Evolutionary conservation across 371 early-diverging fungal genomes (phyloP).

Genomic region (Choanephora cucurbitarum): DNA sequence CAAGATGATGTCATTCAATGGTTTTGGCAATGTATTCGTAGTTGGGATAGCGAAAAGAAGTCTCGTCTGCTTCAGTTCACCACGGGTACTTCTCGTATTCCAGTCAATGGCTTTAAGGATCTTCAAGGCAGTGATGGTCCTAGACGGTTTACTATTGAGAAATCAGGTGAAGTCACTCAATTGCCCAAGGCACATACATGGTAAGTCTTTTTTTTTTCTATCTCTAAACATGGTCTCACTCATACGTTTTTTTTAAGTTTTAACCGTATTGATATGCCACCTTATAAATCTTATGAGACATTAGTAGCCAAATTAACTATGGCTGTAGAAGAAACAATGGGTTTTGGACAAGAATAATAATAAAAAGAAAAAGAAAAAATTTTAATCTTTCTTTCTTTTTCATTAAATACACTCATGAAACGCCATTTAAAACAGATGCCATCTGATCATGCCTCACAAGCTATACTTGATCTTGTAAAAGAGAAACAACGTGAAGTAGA

Average conservation of each 20-base stretch:
- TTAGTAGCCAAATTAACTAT: slow-evolving; percentile 83
- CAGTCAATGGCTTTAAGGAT: slow-evolving; percentile 98
- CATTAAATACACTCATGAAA: no score
- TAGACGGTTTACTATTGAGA: slow-evolving; percentile 95
- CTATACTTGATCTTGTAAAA: slow-evolving; percentile 3
- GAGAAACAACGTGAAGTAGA: slow-evolving; percentile 7
- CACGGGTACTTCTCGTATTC: slow-evolving; percentile 98
- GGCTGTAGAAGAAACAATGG: slow-evolving; percentile 94
- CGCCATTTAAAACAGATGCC: background rate
- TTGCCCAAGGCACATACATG: slow-evolving; percentile 97
- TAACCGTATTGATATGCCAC: slow-evolving; percentile 96
- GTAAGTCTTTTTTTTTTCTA: slow-evolving; percentile 42
- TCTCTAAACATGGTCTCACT: no score
- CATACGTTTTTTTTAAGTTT: slow-evolving; percentile 68
- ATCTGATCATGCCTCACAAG: slow-evolving; percentile 4
- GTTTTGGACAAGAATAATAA: slow-evolving; percentile 80
- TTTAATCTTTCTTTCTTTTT: no score
- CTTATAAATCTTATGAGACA: slow-evolving; percentile 74
- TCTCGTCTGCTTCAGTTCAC: slow-evolving; percentile 96
- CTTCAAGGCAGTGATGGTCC: slow-evolving; percentile 97
- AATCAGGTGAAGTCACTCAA: slow-evolving; percentile 84
- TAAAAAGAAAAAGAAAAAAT: background rate
- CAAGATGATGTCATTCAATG: slow-evolving; percentile 94
- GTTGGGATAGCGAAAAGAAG: slow-evolving; percentile 93
- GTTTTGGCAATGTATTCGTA: slow-evolving; percentile 96